A percentile compares a stretch with the other conserved stretches of the same genome.
phyloP scores from a whole-genome alignment of 1,284 basidiomycete genomes.

The Puccinia novopanici region DNA sequence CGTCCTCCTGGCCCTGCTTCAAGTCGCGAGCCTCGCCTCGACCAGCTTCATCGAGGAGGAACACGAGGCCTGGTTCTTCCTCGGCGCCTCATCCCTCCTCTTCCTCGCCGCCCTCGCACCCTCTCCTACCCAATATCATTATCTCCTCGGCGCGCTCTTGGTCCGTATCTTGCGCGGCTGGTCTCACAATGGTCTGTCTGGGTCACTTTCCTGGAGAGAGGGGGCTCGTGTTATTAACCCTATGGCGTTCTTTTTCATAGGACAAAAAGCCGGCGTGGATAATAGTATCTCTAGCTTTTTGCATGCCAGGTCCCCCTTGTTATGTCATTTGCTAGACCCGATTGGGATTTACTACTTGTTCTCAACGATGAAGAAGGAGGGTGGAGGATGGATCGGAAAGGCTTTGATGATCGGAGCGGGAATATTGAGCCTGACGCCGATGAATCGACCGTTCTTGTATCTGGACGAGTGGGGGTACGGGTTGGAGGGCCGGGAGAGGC shows the following conservation, averaged over 20 bases:
- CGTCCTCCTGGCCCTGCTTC: not conserved
- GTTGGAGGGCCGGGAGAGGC: not conserved
- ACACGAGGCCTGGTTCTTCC: conserved; percentile 54
- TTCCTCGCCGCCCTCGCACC: not conserved
- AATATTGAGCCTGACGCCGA: conserved; percentile 27
- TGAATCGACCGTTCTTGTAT: conserved; percentile 22
- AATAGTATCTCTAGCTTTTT: conserved; percentile 15
- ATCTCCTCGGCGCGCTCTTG: not conserved
- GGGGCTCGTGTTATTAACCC: conserved; percentile 15
- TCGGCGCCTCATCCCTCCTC: conserved; percentile 26
- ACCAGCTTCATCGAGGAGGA: conserved; percentile 55
- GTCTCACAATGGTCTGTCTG: conserved; percentile 53
- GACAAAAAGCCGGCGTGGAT: conserved; percentile 32
- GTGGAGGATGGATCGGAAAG: not conserved
- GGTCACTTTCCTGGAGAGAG: no score
- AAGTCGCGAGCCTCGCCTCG: conserved; percentile 52
- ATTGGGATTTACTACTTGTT: conserved; percentile 20
- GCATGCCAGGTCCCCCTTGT: conserved; percentile 20
- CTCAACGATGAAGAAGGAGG: not conserved
- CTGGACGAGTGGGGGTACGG: not conserved
- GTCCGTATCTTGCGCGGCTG: conserved; percentile 52
- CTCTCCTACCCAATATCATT: not conserved
- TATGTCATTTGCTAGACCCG: conserved; percentile 31
- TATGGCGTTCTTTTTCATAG: not conserved
- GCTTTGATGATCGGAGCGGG: conserved; percentile 14